Conservation (phyloP, 2,329 filamentous ascomycete species). For the Nemania serpens region DNA sequence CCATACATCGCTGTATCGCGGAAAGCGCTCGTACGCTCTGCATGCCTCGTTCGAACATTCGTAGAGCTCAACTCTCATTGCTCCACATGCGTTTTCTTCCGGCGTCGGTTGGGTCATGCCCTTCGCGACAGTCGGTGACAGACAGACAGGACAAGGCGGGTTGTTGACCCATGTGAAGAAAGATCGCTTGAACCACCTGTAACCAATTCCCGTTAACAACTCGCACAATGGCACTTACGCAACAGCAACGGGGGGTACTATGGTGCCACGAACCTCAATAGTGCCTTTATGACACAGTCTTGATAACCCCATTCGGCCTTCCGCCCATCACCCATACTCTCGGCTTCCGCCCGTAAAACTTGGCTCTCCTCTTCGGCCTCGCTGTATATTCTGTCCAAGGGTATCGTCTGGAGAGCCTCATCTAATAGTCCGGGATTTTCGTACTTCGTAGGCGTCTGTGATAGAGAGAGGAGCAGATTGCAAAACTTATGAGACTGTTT, state of each 20-base stretch:
- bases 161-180: slow-evolving; percentile 99
- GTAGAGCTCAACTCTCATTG: slow-evolving; percentile 87
- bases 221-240: slow-evolving; percentile 15
- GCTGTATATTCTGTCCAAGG: slow-evolving; percentile 86
- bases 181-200: slow-evolving; percentile 89
- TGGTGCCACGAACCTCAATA: slow-evolving; percentile 69
- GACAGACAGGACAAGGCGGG: slow-evolving; percentile 80
- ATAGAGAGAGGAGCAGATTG: slow-evolving; percentile 83
- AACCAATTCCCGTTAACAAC: slow-evolving; percentile 19
- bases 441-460: slow-evolving; percentile 87
- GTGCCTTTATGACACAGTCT: slow-evolving; percentile 89
- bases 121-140: slow-evolving; percentile 79
- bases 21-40: slow-evolving; percentile 83
- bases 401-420: slow-evolving; percentile 84
- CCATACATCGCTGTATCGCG: slow-evolving; percentile 94
- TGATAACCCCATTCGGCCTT: slow-evolving; percentile 95
- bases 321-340: slow-evolving; percentile 79
- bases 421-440: slow-evolving; percentile 95
- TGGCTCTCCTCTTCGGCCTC: slow-evolving; percentile 94
- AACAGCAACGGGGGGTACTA: background rate
- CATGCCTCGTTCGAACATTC: slow-evolving; percentile 79
- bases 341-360: slow-evolving; percentile 83
- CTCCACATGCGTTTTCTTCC: slow-evolving; percentile 88
- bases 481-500: slow-evolving; percentile 73
- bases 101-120: slow-evolving; percentile 84